A percentile compares a stretch with the other conserved stretches of the same genome.
Conservation (phyloP, 495 filamentous ascomycete species). For the Xylaria castorea region DNA sequence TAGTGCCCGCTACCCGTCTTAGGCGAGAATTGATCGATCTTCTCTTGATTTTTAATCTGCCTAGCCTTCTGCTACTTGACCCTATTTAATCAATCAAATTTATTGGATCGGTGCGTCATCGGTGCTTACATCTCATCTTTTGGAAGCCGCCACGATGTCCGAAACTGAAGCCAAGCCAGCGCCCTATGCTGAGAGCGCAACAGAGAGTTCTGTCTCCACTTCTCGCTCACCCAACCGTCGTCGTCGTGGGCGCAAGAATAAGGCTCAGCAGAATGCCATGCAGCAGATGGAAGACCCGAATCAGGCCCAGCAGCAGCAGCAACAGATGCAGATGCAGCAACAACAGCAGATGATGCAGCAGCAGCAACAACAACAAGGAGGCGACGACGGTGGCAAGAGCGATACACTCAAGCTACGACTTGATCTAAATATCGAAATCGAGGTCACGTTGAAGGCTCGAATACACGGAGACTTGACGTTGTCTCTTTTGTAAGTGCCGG, state of each 20-base stretch:
- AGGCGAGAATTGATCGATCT: neutral
- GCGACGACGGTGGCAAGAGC: conserved; percentile 47
- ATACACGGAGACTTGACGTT: conserved; percentile 86
- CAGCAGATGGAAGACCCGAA: conserved; percentile 24
- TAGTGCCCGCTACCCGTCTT: neutral
- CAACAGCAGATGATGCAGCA: conserved; percentile 32
- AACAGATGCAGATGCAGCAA: conserved; percentile 33
- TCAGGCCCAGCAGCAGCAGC: conserved; percentile 30
- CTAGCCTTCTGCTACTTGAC: neutral
- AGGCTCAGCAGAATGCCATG: conserved; percentile 9
- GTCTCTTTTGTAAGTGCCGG: conserved; percentile 71
- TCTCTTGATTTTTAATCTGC: neutral
- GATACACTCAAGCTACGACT: conserved; percentile 75
- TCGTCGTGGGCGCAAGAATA: conserved; percentile 17
- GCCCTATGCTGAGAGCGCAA: conserved; percentile 23
- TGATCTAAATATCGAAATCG: conserved; percentile 82
- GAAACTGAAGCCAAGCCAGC: conserved; percentile 26
- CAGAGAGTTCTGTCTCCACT: conserved; percentile 25
- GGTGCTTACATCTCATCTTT: neutral
- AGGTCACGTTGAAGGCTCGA: conserved; percentile 84
- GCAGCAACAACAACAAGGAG: conserved; percentile 40
- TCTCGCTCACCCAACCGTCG: conserved; percentile 17
- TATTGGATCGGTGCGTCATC: neutral
- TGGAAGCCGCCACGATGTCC: conserved; percentile 4
- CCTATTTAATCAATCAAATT: neutral